Percentiles rank a stretch among this genome's conserved stretches.
Conservation (phyloP, 1,139 yeast species). For the Candida tunisiensis region DNA sequence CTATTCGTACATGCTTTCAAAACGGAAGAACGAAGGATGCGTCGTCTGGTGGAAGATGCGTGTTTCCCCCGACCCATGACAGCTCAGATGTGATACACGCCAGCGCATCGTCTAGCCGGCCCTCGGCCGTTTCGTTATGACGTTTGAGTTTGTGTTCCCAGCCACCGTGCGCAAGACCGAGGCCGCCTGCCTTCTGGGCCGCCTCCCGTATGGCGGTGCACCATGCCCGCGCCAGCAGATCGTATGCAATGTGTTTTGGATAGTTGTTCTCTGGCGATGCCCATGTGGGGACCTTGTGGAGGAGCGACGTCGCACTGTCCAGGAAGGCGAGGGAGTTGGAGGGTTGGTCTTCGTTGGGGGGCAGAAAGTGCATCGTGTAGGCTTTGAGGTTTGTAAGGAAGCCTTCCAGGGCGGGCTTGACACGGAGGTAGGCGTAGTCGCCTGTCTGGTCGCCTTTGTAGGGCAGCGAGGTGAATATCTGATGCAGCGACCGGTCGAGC, state of each 20-base stretch:
- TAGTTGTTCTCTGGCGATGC: conserved; percentile 55
- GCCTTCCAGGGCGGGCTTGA: conserved; percentile 57
- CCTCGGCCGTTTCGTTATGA: background rate
- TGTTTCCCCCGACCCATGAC: conserved; percentile 7
- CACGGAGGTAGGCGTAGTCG: conserved; percentile 80
- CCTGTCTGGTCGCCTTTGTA: conserved; percentile 56
- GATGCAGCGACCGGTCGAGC: conserved; percentile 29
- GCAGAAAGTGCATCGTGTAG: conserved; percentile 60
- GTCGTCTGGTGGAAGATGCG: background rate
- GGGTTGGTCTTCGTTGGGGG: conserved; percentile 52
- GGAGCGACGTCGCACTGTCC: conserved; percentile 45
- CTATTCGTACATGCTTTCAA: background rate
- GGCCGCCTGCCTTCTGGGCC: conserved; percentile 1
- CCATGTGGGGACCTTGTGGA: conserved; percentile 61
- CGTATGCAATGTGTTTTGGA: conserved; percentile 55
- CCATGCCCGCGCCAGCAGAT: conserved; percentile 71
- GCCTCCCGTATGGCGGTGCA: conserved; percentile 38
- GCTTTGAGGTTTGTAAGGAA: conserved; percentile 67
- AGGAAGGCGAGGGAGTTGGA: conserved; percentile 47
- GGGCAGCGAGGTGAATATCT: conserved; percentile 39
- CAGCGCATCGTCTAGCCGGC: conserved; percentile 8
- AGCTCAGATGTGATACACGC: conserved; percentile 10
- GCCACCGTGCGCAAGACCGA: background rate
- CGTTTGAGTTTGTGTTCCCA: background rate
- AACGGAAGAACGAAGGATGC: background rate